Evolutionary conservation across 257 asterid species (phyloP).

Genomic region (Solanum chiquidenum): DNA sequence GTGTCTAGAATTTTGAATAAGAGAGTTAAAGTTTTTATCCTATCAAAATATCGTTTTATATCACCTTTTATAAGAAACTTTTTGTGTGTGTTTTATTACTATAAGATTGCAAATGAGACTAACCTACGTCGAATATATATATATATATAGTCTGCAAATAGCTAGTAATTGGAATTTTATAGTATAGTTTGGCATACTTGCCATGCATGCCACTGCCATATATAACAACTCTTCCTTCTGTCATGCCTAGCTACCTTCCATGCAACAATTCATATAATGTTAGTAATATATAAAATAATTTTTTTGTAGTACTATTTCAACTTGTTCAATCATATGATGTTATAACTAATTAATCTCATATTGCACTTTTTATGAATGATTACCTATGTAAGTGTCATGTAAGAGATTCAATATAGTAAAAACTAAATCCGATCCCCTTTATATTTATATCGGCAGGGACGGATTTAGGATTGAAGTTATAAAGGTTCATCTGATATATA

Average conservation of each 20-base stretch:
- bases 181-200: conserved; percentile 20
- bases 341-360: too few relatives aligned
- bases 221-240: conserved; percentile 18
- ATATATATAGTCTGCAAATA: neutral
- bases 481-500: too few relatives aligned
- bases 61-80: neutral
- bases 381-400: too few relatives aligned
- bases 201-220: conserved; percentile 14
- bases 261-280: neutral
- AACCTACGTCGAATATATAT: neutral
- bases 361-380: too few relatives aligned
- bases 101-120: neutral
- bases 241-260: conserved; percentile 7
- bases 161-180: neutral
- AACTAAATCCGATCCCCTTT: too few relatives aligned
- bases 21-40: neutral
- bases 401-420: too few relatives aligned
- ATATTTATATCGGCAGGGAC: too few relatives aligned
- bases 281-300: too few relatives aligned
- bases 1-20: neutral
- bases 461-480: too few relatives aligned
- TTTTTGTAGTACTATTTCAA: neutral
- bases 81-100: neutral
- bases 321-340: too few relatives aligned
- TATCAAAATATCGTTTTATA: neutral